Evolutionary conservation across 108 stramenopile species (phyloP).

Genomic region (Pelagomonas calceolata): DNA sequence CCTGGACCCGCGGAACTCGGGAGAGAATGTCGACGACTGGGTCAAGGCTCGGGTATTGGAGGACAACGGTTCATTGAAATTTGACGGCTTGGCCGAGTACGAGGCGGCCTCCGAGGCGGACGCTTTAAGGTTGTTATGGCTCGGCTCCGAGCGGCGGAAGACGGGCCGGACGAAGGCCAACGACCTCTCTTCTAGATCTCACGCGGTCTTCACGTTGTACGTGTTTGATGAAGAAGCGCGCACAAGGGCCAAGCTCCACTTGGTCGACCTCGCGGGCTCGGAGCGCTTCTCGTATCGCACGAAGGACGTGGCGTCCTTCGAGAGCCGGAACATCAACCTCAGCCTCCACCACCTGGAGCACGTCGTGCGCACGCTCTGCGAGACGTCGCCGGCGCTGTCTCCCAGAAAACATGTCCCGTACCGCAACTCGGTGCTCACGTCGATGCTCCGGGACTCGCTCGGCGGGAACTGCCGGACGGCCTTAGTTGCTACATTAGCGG

Average conservation of each 20-base stretch:
- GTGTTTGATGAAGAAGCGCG: slow-evolving; percentile 15
- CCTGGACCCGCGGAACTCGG: slow-evolving; percentile 16
- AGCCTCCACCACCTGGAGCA: slow-evolving; percentile 34
- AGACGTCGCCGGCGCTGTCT: neutral
- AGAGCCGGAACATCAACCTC: slow-evolving; percentile 29
- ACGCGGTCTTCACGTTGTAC: slow-evolving; percentile 42
- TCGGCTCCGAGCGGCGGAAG: slow-evolving; percentile 40
- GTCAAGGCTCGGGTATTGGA: slow-evolving; percentile 4
- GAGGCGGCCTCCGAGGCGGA: slow-evolving; percentile 35
- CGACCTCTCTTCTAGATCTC: slow-evolving; percentile 29
- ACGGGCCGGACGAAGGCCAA: slow-evolving; percentile 38
- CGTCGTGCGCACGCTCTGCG: slow-evolving; percentile 17
- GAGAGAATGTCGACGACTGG: slow-evolving; percentile 26
- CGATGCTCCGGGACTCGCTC: slow-evolving; percentile 36
- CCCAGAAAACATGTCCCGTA: slow-evolving; percentile 21
- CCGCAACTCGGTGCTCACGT: slow-evolving; percentile 38
- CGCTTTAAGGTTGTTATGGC: slow-evolving; percentile 43
- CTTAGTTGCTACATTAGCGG: slow-evolving; percentile 17
- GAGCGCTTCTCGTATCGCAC: slow-evolving; percentile 22
- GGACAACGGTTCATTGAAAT: slow-evolving; percentile 7
- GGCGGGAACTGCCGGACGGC: slow-evolving; percentile 30
- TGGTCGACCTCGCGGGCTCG: slow-evolving; percentile 49
- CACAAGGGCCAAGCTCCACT: slow-evolving; percentile 27
- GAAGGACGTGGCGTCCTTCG: neutral
- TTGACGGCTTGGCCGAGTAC: slow-evolving; percentile 12